Evolutionary conservation across 2,329 filamentous ascomycete species (phyloP), one percentile per base, ranked within the genome.

Genomic region (Zopfia rhizophila): DNA sequence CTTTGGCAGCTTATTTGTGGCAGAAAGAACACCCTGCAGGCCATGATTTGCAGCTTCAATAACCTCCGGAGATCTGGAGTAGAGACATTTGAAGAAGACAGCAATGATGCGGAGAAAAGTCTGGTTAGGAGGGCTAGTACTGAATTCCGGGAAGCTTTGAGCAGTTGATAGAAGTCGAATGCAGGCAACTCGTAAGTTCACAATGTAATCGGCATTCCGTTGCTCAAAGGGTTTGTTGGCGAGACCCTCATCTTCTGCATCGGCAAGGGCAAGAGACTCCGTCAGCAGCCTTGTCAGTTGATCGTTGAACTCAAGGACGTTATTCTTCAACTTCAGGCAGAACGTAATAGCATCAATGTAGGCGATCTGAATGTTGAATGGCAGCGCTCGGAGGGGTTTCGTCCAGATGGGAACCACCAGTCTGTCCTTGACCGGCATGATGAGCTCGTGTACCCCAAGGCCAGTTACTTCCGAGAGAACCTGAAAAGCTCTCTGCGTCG

Each of bases 321-420:
- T 89, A 36, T 88, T 86, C 68, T 95, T 93, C 36, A 99, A 80
- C 45, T 88, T 87, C 76, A 99, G 83, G 66, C 95, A 95, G 72
- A 95, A 99, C 0, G 91, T 96, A 66, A 99, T 91, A 1, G 94
- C 94, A 68, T 99, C 95, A 58, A 99, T 97, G 66, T 96, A 97
- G 3, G 94, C 95, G 58, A 99, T 99, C 74, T 99, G 95, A 3
- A 91, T 93, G 4, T 90, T 82, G 66, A 99, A 99, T 0, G 94
- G 94, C 51, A 99, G 77, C 1, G 94, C 95, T 51, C 94, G 84
- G 14, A 99, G 75, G 11, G 94, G 94, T 69, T 99, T 99, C 57
- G 90, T 90, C 76, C 94, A 99, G 35, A 99, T 97, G 0, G 92
- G 91, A 48, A 87, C 82, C n/a, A 97, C 78, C 24, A 97, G 82